phyloP scores from a whole-genome alignment of 2,329 filamentous ascomycete genomes.

The Stemphylium vesicarium region DNA sequence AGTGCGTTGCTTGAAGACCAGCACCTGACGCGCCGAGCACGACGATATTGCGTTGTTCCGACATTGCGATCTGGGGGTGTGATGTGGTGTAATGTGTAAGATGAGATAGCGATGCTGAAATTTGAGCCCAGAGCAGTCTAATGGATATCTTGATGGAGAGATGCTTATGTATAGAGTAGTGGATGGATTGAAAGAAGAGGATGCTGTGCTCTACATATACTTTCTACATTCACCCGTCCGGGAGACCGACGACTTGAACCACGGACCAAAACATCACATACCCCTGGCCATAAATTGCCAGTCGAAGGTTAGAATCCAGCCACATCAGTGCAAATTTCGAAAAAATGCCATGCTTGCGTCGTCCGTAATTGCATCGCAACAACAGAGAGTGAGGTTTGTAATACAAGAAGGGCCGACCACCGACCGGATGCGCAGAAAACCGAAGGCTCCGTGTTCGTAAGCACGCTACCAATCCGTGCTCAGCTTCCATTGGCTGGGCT shows the following conservation, averaged over 20 bases:
- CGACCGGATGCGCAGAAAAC: neutral
- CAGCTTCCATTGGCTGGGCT: neutral
- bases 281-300: neutral
- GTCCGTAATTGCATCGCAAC: neutral
- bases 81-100: neutral
- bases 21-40: conserved; percentile 41
- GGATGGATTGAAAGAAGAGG: neutral
- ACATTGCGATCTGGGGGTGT: conserved; percentile 23
- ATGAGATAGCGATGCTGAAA: neutral
- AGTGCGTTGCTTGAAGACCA: conserved; percentile 42
- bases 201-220: conserved; percentile 6
- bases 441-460: conserved; percentile 8
- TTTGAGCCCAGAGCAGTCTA: neutral
- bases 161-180: neutral
- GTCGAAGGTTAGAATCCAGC: neutral
- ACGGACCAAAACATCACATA: conserved; percentile 3
- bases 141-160: neutral
- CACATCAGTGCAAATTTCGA: neutral
- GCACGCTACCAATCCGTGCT: neutral
- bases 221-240: neutral
- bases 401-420: neutral
- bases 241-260: neutral
- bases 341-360: neutral
- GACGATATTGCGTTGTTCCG: conserved; percentile 45
- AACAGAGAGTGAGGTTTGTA: conserved; percentile 6